Evolutionary conservation across 179 eudicot genomes (phyloP).

Genomic region (Nepenthes alata): DNA sequence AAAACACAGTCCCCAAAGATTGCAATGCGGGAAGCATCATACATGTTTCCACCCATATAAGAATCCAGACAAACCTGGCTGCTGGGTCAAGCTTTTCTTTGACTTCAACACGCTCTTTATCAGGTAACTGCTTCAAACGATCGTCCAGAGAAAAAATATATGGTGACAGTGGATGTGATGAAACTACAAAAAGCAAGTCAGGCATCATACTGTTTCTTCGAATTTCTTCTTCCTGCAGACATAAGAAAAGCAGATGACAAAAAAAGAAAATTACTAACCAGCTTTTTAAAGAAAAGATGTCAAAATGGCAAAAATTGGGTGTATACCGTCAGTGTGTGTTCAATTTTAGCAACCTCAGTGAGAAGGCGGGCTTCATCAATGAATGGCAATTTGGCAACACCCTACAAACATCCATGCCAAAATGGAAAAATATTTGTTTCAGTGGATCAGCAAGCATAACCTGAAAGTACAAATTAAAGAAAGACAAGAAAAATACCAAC

Average conservation of each 20-base stretch:
- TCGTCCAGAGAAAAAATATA: slow-evolving; percentile 80
- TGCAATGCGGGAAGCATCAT: too few species aligned
- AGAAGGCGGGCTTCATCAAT: slow-evolving; percentile 90
- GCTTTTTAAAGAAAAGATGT: slow-evolving; percentile 3
- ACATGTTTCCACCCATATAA: too few species aligned
- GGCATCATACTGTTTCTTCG: slow-evolving; percentile 75
- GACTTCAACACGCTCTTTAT: slow-evolving; percentile 32
- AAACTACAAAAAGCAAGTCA: slow-evolving; percentile 70
- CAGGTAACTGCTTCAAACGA: slow-evolving; percentile 58
- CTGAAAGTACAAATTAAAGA: neutral
- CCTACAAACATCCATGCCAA: slow-evolving; percentile 32
- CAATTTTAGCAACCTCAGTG: slow-evolving; percentile 72
- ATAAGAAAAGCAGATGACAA: neutral
- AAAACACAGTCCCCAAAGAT: neutral
- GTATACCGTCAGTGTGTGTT: slow-evolving; percentile 75
- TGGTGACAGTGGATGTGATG: slow-evolving; percentile 77
- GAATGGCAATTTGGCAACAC: slow-evolving; percentile 83
- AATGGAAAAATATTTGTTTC: slow-evolving; percentile 3
- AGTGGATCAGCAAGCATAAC: neutral
- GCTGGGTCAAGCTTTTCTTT: slow-evolving; percentile 59
- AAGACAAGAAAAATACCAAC: slow-evolving; percentile 16
- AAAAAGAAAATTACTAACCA: neutral
- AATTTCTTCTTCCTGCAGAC: slow-evolving; percentile 61
- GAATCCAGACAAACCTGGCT: slow-evolving; percentile 49
- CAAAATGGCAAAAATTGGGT: neutral